Conservation (phyloP, 192 early-diverging fungal species). For the Backusella tuberculispora region DNA sequence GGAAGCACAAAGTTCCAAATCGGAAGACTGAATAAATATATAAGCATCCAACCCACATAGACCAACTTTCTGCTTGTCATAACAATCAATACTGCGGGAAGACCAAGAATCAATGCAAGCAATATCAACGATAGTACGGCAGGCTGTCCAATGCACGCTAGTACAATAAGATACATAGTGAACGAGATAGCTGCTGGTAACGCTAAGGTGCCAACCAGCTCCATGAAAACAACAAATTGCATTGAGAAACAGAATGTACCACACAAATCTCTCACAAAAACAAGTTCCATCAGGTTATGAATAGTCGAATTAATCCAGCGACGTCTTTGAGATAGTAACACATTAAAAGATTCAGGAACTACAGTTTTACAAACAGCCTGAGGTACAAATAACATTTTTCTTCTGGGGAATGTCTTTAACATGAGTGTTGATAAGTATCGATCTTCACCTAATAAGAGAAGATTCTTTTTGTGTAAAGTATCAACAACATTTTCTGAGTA, state of each 20-base stretch:
- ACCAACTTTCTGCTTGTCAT: constrained; percentile 84
- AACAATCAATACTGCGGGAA: constrained; percentile 90
- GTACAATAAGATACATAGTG: constrained; percentile 80
- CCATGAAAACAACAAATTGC: constrained; percentile 97
- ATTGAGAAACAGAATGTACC: constrained; percentile 92
- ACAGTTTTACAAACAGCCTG: constrained; percentile 74
- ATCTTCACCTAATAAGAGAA: constrained; percentile 76
- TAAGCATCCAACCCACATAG: constrained; percentile 79
- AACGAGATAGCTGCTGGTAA: constrained; percentile 90
- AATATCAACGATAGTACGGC: constrained; percentile 72
- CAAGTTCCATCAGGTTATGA: constrained; percentile 83
- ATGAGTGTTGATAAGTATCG: constrained; percentile 79
- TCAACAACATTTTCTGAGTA: constrained; percentile 88
- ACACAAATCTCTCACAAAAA: constrained; percentile 83
- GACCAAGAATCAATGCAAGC: constrained; percentile 80
- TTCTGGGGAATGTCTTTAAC: constrained; percentile 69
- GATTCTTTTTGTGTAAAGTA: constrained; percentile 77
- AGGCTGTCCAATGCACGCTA: constrained; percentile 66
- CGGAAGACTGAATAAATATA: constrained; percentile 60
- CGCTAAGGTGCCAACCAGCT: constrained; percentile 88
- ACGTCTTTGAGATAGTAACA: constrained; percentile 77
- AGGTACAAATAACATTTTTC: constrained; percentile 78
- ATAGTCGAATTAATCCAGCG: constrained; percentile 92
- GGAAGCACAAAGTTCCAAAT: constrained; percentile 84
- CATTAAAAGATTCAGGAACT: constrained; percentile 70